Evolutionary conservation across 1,284 basidiomycete genomes (phyloP).

Genomic region (Puccinia horiana): DNA sequence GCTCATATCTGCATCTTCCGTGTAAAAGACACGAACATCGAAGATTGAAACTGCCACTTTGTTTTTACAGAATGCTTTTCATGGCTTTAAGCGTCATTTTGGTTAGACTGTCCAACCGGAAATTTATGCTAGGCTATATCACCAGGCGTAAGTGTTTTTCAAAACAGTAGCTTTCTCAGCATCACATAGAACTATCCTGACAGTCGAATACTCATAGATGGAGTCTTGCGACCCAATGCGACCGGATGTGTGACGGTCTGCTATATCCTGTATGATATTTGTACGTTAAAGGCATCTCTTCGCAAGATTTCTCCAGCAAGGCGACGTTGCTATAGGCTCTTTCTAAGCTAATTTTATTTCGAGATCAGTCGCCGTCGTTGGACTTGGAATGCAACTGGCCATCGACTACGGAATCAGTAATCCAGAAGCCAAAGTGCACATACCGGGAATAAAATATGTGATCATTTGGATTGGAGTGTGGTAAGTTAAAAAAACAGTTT

Average conservation of each 20-base stretch:
- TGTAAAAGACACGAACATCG: background rate
- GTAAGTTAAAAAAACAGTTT: background rate
- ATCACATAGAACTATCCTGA: background rate
- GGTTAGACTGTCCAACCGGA: conserved; percentile 26
- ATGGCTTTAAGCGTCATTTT: conserved; percentile 29
- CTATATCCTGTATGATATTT: conserved; percentile 46
- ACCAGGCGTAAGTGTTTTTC: conserved; percentile 34
- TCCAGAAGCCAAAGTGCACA: conserved; percentile 45
- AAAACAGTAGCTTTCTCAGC: background rate
- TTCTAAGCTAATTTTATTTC: background rate
- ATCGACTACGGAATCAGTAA: conserved; percentile 46
- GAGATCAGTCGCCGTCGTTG: conserved; percentile 31
- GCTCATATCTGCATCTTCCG: no score
- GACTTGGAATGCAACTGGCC: conserved; percentile 48
- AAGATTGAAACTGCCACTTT: background rate
- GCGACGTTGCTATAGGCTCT: background rate
- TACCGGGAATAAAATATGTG: conserved; percentile 47
- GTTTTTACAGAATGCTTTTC: conserved; percentile 38
- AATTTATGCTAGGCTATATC: conserved; percentile 45
- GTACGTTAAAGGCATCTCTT: conserved; percentile 2
- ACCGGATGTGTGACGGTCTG: conserved; percentile 47
- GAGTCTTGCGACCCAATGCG: conserved; percentile 38
- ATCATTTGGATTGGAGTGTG: conserved; percentile 48
- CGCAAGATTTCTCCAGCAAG: background rate
- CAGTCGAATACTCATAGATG: background rate